These are phyloP conservation scores for Epithele typhae DNA, from an alignment of 768 basidiomycete genomes.

Conservation along the genomic window DNA sequence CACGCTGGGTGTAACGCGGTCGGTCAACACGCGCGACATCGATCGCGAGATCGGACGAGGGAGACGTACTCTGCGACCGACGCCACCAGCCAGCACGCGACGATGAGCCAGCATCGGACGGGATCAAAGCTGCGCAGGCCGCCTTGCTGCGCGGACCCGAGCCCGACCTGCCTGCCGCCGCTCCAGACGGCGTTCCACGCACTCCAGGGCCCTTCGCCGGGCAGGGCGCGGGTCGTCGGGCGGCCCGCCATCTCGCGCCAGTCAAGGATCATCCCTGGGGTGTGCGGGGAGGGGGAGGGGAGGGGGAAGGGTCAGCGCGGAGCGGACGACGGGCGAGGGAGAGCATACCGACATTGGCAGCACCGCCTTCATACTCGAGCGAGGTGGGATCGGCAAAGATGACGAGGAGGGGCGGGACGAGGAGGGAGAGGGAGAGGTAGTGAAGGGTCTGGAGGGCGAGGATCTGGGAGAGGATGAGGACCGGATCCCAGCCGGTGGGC, in stretches of 20 bases:
- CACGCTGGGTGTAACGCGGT: constrained; percentile 38
- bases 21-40: no score
- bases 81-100: constrained; percentile 79
- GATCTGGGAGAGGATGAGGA: constrained; percentile 63
- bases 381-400: constrained; percentile 71
- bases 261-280: constrained; percentile 86
- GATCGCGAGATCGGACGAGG: background rate
- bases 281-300: background rate
- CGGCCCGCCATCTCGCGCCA: constrained; percentile 94
- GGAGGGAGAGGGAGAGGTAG: constrained; percentile 82
- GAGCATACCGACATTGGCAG: constrained; percentile 70
- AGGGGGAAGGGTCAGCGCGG: background rate
- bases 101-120: constrained; percentile 87
- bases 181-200: constrained; percentile 75
- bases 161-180: constrained; percentile 71
- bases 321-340: no score
- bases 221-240: constrained; percentile 65
- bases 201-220: constrained; percentile 62
- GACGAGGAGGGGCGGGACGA: constrained; percentile 75
- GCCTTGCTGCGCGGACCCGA: constrained; percentile 45
- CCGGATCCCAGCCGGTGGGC: constrained; percentile 79
- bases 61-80: constrained; percentile 80
- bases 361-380: constrained; percentile 71
- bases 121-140: constrained; percentile 70
- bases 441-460: constrained; percentile 90